Conservation (phyloP, 2,329 filamentous ascomycete species). For the Xylariaceae sp. region DNA sequence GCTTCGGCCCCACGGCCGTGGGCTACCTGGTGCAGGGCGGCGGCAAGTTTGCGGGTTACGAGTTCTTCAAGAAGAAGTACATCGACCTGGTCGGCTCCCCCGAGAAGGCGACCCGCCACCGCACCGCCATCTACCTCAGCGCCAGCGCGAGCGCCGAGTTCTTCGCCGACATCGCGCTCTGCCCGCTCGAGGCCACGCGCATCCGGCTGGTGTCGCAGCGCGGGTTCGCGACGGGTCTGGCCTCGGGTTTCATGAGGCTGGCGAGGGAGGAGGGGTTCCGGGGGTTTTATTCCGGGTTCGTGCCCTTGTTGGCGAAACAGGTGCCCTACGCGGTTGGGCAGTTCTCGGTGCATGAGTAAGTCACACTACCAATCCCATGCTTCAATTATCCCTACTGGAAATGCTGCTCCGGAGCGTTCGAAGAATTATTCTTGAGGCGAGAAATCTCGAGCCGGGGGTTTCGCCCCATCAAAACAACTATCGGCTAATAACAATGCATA, state of each 20-base stretch:
- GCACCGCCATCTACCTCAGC: conserved; percentile 65
- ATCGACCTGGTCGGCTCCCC: conserved; percentile 62
- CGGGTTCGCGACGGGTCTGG: conserved; percentile 68
- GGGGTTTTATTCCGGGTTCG: conserved; percentile 89
- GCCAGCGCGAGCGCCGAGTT: conserved; percentile 67
- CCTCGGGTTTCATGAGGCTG: conserved; percentile 71
- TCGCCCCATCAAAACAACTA: too few relatives aligned
- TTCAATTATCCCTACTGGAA: too few relatives aligned
- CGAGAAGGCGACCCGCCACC: conserved; percentile 38
- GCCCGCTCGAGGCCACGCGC: conserved; percentile 81
- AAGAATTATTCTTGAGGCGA: too few relatives aligned
- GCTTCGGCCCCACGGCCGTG: conserved; percentile 78
- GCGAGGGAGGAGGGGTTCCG: conserved; percentile 69
- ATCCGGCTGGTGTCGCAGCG: conserved; percentile 78
- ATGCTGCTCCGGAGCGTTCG: too few relatives aligned
- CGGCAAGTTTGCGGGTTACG: conserved; percentile 88
- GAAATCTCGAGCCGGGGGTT: too few relatives aligned
- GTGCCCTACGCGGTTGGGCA: conserved; percentile 92
- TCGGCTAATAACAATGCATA: too few relatives aligned
- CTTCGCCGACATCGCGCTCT: conserved; percentile 76
- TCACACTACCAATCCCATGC: too few relatives aligned
- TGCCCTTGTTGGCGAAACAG: conserved; percentile 82
- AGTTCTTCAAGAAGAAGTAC: conserved; percentile 88
- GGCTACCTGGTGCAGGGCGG: conserved; percentile 89
- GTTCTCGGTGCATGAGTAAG: conserved; percentile 79